Evolutionary conservation across 805 yeast species (phyloP).

Genomic region (Geotrichum ghanense): DNA sequence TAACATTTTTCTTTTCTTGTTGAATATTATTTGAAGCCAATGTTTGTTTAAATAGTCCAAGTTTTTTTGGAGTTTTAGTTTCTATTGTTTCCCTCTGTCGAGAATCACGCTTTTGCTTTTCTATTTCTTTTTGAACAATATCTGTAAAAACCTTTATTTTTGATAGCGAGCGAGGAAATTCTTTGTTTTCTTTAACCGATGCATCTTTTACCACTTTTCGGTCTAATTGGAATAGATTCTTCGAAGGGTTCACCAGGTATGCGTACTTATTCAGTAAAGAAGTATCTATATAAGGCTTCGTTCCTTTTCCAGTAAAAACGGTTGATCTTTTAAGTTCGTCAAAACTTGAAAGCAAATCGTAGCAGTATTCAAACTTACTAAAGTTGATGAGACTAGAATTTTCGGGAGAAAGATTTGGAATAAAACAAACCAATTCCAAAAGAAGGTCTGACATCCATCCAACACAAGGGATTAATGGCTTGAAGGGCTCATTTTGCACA

Average conservation of each 20-base stretch:
- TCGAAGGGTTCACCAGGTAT: constrained; percentile 24
- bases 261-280: constrained; percentile 5
- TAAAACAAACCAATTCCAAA: constrained; percentile 60
- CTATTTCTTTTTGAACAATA: constrained; percentile 38
- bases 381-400: constrained; percentile 64
- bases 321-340: constrained; percentile 29
- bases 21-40: constrained; percentile 3
- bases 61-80: constrained; percentile 9
- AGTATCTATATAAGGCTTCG: not conserved
- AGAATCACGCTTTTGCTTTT: constrained; percentile 41
- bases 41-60: not conserved
- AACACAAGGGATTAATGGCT: constrained; percentile 65
- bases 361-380: constrained; percentile 67
- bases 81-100: constrained; percentile 31
- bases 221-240: constrained; percentile 19
- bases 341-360: constrained; percentile 47
- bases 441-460: constrained; percentile 86
- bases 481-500: constrained; percentile 9
- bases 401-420: constrained; percentile 66
- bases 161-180: constrained; percentile 25
- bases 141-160: constrained; percentile 33
- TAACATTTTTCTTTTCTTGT: constrained; percentile 10
- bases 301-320: constrained; percentile 2
- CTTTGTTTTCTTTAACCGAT: constrained; percentile 35
- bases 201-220: constrained; percentile 26